These are phyloP conservation scores for Selaginella moellendorffii DNA, from an alignment of 75 land plant genomes.

Conservation along the genomic window DNA sequence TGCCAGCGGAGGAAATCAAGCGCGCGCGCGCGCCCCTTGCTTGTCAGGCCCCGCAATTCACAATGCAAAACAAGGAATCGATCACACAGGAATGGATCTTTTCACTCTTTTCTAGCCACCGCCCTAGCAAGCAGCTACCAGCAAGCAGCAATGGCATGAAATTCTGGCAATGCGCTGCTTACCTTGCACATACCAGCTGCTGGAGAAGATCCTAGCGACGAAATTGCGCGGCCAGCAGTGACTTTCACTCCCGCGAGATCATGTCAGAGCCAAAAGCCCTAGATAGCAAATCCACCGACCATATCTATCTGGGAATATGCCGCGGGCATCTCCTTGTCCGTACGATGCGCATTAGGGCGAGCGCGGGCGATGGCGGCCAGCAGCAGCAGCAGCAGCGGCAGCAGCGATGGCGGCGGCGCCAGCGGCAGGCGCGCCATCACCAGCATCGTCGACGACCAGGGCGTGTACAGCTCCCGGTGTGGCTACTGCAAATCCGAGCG, in stretches of 20 bases:
- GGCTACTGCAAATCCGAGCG: conserved; percentile 51
- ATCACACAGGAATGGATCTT: no score
- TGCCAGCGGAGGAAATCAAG: background rate
- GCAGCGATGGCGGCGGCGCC: no score
- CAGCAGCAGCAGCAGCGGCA: no score
- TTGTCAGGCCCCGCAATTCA: no score
- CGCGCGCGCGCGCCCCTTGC: no score
- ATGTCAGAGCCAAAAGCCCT: background rate
- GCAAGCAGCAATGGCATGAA: background rate
- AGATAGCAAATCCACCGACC: background rate
- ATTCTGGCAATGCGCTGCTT: background rate
- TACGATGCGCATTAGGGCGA: no score
- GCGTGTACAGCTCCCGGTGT: conserved; percentile 34
- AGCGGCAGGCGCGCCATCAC: conserved; percentile 10
- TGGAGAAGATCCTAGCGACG: background rate
- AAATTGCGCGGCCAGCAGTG: background rate
- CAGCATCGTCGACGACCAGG: conserved; percentile 40
- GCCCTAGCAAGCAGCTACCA: no score
- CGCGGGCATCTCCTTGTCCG: no score
- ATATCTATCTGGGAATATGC: no score
- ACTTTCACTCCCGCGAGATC: background rate
- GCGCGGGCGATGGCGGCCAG: background rate
- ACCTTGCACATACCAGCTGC: background rate
- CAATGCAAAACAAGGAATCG: background rate
- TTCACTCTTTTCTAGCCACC: no score